phyloP scores from a whole-genome alignment of 352 stramenopile species.

The Globisporangium spinosum region DNA sequence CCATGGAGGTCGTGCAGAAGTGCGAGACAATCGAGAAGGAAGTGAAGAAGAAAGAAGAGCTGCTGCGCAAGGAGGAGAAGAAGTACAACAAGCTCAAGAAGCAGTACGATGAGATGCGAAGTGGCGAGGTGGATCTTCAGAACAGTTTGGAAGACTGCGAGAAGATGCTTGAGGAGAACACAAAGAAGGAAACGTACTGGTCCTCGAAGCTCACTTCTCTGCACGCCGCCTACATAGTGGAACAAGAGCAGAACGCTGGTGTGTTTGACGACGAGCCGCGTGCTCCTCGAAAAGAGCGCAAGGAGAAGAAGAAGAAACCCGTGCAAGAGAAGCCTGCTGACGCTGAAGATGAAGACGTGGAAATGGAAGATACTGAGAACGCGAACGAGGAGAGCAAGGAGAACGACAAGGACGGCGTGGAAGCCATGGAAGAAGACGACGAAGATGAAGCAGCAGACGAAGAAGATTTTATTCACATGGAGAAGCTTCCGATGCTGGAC shows the following conservation, averaged over 20 bases:
- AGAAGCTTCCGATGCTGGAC: slow-evolving; percentile 73
- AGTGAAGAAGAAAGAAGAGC: slow-evolving; percentile 83
- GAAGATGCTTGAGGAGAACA: slow-evolving; percentile 91
- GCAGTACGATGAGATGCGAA: slow-evolving; percentile 88
- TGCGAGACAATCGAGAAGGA: slow-evolving; percentile 90
- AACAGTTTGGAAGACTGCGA: slow-evolving; percentile 92
- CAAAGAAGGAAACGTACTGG: slow-evolving; percentile 89
- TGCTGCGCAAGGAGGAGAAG: slow-evolving; percentile 66
- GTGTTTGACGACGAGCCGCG: slow-evolving; percentile 59
- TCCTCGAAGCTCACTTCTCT: slow-evolving; percentile 69
- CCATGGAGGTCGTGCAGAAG: slow-evolving; percentile 86
- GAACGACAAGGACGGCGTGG: slow-evolving; percentile 19
- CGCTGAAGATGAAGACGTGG: slow-evolving; percentile 36
- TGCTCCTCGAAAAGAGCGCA: slow-evolving; percentile 38
- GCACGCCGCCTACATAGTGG: slow-evolving; percentile 46
- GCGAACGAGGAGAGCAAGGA: slow-evolving; percentile 29
- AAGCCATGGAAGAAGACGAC: slow-evolving; percentile 23
- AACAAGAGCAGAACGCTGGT: slow-evolving; percentile 74
- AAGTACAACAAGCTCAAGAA: slow-evolving; percentile 89
- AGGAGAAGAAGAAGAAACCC: slow-evolving; percentile 18
- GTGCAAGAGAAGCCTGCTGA: slow-evolving; percentile 21
- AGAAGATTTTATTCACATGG: slow-evolving; percentile 28
- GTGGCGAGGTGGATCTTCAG: slow-evolving; percentile 91
- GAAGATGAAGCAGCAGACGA: slow-evolving; percentile 37
- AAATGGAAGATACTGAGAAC: slow-evolving; percentile 27